phyloP scores from a whole-genome alignment of 2,329 filamentous ascomycete genomes.

The Claviceps cyperi region DNA sequence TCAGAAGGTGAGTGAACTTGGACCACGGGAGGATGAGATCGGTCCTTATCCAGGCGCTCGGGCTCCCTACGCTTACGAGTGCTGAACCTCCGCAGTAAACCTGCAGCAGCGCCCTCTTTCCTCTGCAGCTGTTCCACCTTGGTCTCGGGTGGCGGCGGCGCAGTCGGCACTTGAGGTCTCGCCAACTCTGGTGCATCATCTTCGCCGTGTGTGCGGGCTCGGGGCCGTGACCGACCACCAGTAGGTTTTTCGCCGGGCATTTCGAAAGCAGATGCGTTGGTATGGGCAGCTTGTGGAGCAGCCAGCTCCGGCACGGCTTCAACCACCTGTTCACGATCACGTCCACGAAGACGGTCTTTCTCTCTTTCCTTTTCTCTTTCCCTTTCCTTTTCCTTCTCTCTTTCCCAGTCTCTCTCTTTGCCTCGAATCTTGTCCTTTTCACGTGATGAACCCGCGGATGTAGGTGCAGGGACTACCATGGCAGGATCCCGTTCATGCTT shows the following conservation, averaged over 20 bases:
- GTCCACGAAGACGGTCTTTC: constrained; percentile 14
- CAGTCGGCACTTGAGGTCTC: constrained; percentile 13
- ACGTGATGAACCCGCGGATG: neutral
- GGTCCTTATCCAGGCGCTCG: constrained; percentile 45
- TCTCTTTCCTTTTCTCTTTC: constrained; percentile 14
- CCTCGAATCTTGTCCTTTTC: constrained; percentile 1
- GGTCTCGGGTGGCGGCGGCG: constrained; percentile 34
- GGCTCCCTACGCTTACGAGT: constrained; percentile 64
- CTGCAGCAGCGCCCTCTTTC: constrained; percentile 77
- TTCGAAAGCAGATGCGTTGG: constrained; percentile 72
- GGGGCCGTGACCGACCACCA: constrained; percentile 66
- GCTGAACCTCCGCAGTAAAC: constrained; percentile 78
- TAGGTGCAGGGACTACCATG: constrained; percentile 29
- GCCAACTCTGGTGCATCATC: constrained; percentile 62
- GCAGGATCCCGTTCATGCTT: constrained; percentile 68
- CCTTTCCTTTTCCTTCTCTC: constrained; percentile 11
- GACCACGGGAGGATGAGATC: constrained; percentile 56
- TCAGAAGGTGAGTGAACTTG: constrained; percentile 70
- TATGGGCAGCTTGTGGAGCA: constrained; percentile 75
- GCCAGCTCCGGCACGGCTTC: constrained; percentile 55
- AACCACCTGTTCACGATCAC: constrained; percentile 21
- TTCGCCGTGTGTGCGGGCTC: constrained; percentile 86
- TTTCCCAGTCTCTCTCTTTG: neutral
- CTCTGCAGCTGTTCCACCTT: constrained; percentile 48
- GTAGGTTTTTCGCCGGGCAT: constrained; percentile 80